A percentile compares a stretch with the other conserved stretches of the same genome.
phyloP scores from a whole-genome alignment of 1,284 basidiomycete genomes.

The Trametes versicolor region DNA sequence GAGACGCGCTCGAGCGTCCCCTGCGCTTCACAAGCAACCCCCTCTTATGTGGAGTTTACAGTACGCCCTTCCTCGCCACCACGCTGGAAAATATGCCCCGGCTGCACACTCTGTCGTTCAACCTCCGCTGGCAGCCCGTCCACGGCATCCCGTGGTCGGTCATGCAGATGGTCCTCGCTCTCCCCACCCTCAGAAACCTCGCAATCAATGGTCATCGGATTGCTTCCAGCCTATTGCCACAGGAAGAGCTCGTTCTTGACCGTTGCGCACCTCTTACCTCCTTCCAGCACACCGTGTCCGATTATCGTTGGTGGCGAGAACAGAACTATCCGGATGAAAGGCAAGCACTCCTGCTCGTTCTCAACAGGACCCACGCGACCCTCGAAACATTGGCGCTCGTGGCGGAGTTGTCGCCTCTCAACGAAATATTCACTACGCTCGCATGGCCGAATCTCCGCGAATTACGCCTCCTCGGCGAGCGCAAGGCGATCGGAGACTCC shows the following conservation, averaged over 20 bases:
- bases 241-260: background rate
- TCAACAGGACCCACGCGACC: background rate
- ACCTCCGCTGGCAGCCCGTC: background rate
- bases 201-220: background rate
- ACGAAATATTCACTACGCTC: no score
- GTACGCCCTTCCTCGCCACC: background rate
- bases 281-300: background rate
- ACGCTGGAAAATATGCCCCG: background rate
- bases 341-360: no score
- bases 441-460: no score
- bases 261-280: background rate
- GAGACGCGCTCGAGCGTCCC: background rate
- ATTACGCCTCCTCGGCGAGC: background rate
- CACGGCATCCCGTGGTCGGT: background rate
- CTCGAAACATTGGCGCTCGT: background rate
- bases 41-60: background rate
- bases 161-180: background rate
- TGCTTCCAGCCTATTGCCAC: background rate
- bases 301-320: background rate
- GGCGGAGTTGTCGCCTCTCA: no score
- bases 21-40: background rate
- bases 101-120: background rate
- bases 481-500: background rate
- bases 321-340: background rate
- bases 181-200: background rate